Evolutionary conservation across 2,329 filamentous ascomycete genomes (phyloP), one percentile per base, ranked within the genome.

Genomic region (Clathrospora elynae): DNA sequence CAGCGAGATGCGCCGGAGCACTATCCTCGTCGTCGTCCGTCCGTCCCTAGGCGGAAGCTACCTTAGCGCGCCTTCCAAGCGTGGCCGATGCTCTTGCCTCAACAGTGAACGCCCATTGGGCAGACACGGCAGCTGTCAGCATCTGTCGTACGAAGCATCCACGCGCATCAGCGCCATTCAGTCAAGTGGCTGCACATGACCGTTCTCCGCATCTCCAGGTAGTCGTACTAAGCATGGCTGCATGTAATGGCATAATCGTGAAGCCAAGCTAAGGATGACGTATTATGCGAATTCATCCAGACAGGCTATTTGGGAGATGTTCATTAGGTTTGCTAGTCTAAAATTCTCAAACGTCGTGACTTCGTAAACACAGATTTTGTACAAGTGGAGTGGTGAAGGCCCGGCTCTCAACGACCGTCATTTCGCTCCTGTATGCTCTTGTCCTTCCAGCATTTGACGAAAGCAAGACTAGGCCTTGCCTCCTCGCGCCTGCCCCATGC

Each of bases 401-500:
- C 12, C n/a, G 25, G 18, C 14, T 18, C 22, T 44, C 39, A 47
- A 35, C 29, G 35, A 24, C 45, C 28, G 25, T 33, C 35, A 14
- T 22, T 20, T 14, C 35, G 40, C 4, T 30, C 24, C 11, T 35
- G 35, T 3, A 9, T 14, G 8, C 43, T 39, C 52, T 48, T 53
- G 33, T 43, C 42, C 17, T 44, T 57, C 35, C 40, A 42, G 19
- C 49, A 56, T 40, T 46, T 55, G 5, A 41, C 63, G 51, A 71
- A 71, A 3, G 75, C 75, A 38, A 78, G 58, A 28, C 73, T 75
- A 10, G 67, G 67, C 6, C 70, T 70, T 29, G 68, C 66, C 31
- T 73, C 71, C 33, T 71, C 71, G 41, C 64, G 70, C 64, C 72
- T 68, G 28, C 78, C 79, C 65, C 78, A 80, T 55, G 91, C 86